These are phyloP conservation scores for Epichloe glyceriae DNA, from an alignment of 2,329 filamentous ascomycete genomes.

Conservation along the genomic window DNA sequence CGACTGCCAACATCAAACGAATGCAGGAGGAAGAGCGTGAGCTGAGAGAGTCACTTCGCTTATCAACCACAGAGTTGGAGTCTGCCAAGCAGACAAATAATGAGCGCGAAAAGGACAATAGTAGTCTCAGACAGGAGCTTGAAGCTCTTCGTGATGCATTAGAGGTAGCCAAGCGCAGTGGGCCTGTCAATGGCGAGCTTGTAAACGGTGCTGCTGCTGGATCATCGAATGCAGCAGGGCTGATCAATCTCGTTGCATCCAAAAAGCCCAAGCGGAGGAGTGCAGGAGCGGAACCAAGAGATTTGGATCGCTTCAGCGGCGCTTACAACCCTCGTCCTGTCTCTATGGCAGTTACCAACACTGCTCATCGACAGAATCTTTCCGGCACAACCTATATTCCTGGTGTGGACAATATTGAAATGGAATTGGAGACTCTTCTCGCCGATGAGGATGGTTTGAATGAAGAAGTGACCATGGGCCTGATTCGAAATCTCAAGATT, in stretches of 20 bases:
- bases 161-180: slow-evolving; percentile 68
- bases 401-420: slow-evolving; percentile 78
- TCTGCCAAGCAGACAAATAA: slow-evolving; percentile 61
- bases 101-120: slow-evolving; percentile 73
- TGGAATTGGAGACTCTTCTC: slow-evolving; percentile 85
- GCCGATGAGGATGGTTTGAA: slow-evolving; percentile 94
- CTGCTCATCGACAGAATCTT: slow-evolving; percentile 55
- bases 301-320: slow-evolving; percentile 79
- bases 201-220: slow-evolving; percentile 25
- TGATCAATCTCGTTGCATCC: slow-evolving; percentile 92
- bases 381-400: slow-evolving; percentile 68
- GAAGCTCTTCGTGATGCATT: slow-evolving; percentile 85
- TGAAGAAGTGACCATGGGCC: slow-evolving; percentile 89
- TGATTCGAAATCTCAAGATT: slow-evolving; percentile 95
- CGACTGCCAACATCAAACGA: slow-evolving; percentile 77
- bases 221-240: slow-evolving; percentile 51
- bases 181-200: slow-evolving; percentile 55
- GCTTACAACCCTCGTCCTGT: slow-evolving; percentile 91
- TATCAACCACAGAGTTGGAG: slow-evolving; percentile 71
- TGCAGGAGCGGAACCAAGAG: slow-evolving; percentile 72
- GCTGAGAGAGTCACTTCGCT: slow-evolving; percentile 68
- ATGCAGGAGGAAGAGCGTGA: slow-evolving; percentile 89
- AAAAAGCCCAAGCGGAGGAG: slow-evolving; percentile 96
- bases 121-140: slow-evolving; percentile 74
- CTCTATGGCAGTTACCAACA: slow-evolving; percentile 76